Base-by-base conservation (phyloP, 768 basidiomycete genomes). In the Candolleomyces efflorescens region DNA sequence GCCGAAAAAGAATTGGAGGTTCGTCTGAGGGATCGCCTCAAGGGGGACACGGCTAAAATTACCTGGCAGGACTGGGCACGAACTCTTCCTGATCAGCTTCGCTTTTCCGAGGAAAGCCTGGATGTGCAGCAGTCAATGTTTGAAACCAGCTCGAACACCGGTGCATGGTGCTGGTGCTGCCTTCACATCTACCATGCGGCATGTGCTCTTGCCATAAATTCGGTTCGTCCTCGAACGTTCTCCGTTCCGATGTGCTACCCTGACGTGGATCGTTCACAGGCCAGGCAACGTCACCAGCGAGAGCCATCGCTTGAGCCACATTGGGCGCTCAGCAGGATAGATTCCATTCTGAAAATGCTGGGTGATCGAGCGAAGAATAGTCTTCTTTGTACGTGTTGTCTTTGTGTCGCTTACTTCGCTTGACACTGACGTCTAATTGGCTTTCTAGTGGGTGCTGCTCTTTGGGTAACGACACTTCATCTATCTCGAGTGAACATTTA, bases 131-230 rank as follows among this genome's bases (percentile, higher is more conserved):
- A 84, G 60, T 80, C 83, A 17, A 89, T 90, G 82, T 87, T 91
- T 62, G 89, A 90, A 65, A 91, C 90, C 20, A 83, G 82, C 63
- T 86, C 87, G 15, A 90, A 89, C 63, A 80, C 80, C 26, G 87
- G 90, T 47, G 87, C 89, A 10, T 92, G 90, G 91, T 89, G 86
- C 63, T 93, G 82, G 72, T 88, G 82, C 62, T 78, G 78, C 66
- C 87, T 90, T 77, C 90, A 93, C 68, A 76, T 83, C 46, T 74
- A 87, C 60, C 82, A 92, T 63, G 87, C 86, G 43, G 86, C 86
- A 58, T 84, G 83, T 63, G 73, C 80, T 32, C 76, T 91, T 54
- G 85, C 82, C 18, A 67, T 92, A 39, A 80, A 82, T 62, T 76
- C 79, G 69, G 90, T 90, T 64, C 72, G 82, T 77, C 60, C 50